These are phyloP conservation scores for Aspergillus sp. DNA, from an alignment of 2,329 filamentous ascomycete genomes.

Conservation along the genomic window DNA sequence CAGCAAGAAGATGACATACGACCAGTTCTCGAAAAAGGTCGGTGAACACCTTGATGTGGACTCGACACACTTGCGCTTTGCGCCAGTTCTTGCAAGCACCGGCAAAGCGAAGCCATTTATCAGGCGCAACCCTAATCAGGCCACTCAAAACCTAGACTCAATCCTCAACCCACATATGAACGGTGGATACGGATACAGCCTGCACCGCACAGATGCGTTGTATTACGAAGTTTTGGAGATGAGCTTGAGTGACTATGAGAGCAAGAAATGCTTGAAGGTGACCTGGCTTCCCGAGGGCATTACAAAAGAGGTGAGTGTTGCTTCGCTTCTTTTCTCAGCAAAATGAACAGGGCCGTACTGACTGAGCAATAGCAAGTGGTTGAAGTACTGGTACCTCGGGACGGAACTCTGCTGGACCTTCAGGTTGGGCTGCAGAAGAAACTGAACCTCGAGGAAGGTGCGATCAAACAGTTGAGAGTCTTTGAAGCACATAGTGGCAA, in stretches of 20 bases:
- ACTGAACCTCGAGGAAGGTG: constrained; percentile 69
- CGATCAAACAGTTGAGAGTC: constrained; percentile 64
- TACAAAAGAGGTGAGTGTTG: constrained; percentile 66
- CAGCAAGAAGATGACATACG: constrained; percentile 84
- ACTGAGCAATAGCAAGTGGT: constrained; percentile 55
- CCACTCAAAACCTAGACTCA: constrained; percentile 62
- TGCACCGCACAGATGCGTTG: constrained; percentile 67
- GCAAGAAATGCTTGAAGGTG: constrained; percentile 79
- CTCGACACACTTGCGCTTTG: constrained; percentile 83
- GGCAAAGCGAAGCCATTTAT: constrained; percentile 72
- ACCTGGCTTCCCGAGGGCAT: constrained; percentile 84
- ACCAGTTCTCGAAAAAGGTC: constrained; percentile 76
- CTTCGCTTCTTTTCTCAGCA: neutral
- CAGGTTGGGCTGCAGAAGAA: constrained; percentile 72
- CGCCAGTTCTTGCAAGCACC: constrained; percentile 69
- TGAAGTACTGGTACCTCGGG: constrained; percentile 83
- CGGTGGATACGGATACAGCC: constrained; percentile 60
- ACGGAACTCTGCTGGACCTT: constrained; percentile 71
- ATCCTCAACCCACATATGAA: constrained; percentile 69
- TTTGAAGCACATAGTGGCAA: constrained; percentile 80
- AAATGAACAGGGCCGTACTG: neutral
- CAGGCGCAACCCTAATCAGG: constrained; percentile 64
- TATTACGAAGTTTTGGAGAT: constrained; percentile 94
- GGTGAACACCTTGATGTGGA: constrained; percentile 70
- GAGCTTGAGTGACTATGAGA: constrained; percentile 86